Conservation (phyloP, 1,284 basidiomycete genomes). For the Boletus subluridellus region DNA sequence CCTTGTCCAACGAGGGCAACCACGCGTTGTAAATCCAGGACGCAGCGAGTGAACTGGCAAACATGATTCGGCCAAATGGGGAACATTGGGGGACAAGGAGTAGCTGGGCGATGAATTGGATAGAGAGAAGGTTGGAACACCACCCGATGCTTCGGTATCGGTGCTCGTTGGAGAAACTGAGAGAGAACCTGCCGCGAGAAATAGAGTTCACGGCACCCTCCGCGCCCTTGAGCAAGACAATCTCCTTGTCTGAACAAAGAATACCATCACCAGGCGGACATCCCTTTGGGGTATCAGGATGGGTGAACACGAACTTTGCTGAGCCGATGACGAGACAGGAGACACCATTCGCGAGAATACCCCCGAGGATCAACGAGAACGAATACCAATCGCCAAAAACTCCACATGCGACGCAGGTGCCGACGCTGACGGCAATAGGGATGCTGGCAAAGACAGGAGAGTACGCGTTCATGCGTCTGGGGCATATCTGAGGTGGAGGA, state of each 20-base stretch:
- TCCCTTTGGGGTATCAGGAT: constrained; percentile 27
- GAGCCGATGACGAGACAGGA: constrained; percentile 29
- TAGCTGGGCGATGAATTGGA: constrained; percentile 32
- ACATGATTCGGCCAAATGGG: constrained; percentile 35
- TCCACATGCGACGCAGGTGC: constrained; percentile 21
- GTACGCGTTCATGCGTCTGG: constrained; percentile 19
- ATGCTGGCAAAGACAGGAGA: constrained; percentile 26
- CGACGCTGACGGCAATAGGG: constrained; percentile 27
- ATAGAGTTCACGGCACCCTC: constrained; percentile 33
- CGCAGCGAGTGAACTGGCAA: constrained; percentile 26
- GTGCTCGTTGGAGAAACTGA: constrained; percentile 24
- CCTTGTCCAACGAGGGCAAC: constrained; percentile 32
- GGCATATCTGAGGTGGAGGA: constrained; percentile 16
- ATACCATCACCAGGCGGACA: constrained; percentile 30
- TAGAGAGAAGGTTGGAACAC: constrained; percentile 27
- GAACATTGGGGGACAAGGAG: constrained; percentile 31
- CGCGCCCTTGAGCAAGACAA: constrained; percentile 27
- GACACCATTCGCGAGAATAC: constrained; percentile 30
- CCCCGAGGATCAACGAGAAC: constrained; percentile 32
- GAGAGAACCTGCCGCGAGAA: constrained; percentile 29
- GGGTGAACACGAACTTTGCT: constrained; percentile 25
- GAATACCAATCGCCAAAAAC: constrained; percentile 30
- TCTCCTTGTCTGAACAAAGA: constrained; percentile 18
- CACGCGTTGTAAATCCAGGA: constrained; percentile 32
- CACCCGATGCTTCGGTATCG: constrained; percentile 24